These are phyloP conservation scores for Suillus discolor DNA, from an alignment of 768 basidiomycete species.

Conservation along the genomic window DNA sequence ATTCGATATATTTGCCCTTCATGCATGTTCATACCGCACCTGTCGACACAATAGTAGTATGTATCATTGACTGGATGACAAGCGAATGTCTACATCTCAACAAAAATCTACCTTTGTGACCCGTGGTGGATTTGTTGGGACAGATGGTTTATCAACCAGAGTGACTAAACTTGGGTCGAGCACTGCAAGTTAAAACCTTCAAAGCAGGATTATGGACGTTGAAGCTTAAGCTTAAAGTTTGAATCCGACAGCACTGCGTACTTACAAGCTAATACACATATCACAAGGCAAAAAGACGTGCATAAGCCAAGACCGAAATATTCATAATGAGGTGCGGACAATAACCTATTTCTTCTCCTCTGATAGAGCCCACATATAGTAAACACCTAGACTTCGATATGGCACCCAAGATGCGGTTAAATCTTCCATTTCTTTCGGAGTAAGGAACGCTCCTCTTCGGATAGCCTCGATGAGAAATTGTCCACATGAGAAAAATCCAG, in stretches of 20 bases:
- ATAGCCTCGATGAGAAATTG: slow-evolving; percentile 15
- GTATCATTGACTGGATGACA: background rate
- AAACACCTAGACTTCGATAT: slow-evolving; percentile 84
- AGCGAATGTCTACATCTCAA: background rate
- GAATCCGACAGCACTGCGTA: background rate
- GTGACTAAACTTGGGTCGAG: background rate
- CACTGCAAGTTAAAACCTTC: background rate
- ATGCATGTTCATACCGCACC: background rate
- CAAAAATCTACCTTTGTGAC: background rate
- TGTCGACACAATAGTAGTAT: background rate
- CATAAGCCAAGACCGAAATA: background rate
- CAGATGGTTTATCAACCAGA: background rate
- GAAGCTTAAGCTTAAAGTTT: background rate
- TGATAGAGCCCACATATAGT: slow-evolving; percentile 87
- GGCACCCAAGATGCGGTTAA: slow-evolving; percentile 80
- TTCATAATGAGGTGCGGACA: background rate
- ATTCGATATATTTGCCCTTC: background rate
- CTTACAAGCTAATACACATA: background rate
- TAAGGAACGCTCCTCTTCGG: slow-evolving; percentile 68
- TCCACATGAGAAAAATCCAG: slow-evolving; percentile 8
- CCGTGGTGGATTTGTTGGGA: background rate
- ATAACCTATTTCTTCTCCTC: slow-evolving; percentile 31
- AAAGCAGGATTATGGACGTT: background rate
- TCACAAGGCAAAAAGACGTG: background rate
- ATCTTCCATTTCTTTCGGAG: slow-evolving; percentile 80